Conservation (phyloP, 768 basidiomycete genomes). For the Hebeloma cylindrosporum region DNA sequence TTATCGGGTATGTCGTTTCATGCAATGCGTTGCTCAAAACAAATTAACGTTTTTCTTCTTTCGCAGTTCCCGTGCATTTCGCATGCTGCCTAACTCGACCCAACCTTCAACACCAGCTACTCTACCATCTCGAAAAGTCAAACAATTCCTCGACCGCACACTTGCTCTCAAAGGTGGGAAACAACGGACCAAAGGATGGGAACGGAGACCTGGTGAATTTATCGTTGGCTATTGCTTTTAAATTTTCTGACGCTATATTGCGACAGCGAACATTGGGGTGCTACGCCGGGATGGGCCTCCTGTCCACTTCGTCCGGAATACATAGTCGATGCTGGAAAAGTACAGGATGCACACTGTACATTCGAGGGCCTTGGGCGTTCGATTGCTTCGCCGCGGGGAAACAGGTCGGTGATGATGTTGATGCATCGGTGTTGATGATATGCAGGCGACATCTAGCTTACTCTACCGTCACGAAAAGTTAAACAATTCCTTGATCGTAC, state of each 20-base stretch:
- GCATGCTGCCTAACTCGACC: slow-evolving; percentile 38
- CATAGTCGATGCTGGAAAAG: slow-evolving; percentile 7
- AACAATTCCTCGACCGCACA: slow-evolving; percentile 52
- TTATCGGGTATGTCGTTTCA: slow-evolving; percentile 50
- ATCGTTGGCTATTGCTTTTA: neutral
- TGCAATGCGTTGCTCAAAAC: neutral
- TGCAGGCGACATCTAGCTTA: too few species aligned
- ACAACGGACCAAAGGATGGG: slow-evolving; percentile 50
- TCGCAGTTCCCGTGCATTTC: slow-evolving; percentile 52
- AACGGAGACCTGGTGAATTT: slow-evolving; percentile 54
- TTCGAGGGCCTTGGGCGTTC: too few species aligned
- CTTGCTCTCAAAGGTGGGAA: slow-evolving; percentile 46
- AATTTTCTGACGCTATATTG: neutral
- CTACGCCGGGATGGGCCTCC: slow-evolving; percentile 54
- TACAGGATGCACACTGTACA: neutral
- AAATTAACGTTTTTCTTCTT: neutral
- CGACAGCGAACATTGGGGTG: slow-evolving; percentile 54
- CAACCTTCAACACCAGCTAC: slow-evolving; percentile 38
- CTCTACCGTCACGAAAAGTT: slow-evolving; percentile 48
- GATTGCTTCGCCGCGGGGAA: too few species aligned
- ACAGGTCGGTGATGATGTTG: too few species aligned
- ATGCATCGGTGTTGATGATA: too few species aligned
- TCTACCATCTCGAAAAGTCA: slow-evolving; percentile 47
- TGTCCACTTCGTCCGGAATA: slow-evolving; percentile 47
- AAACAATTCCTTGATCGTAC: slow-evolving; percentile 53